Percentiles rank a stretch among this genome's conserved stretches.
These are phyloP conservation scores for Termitomyces sp. DNA, from an alignment of 768 basidiomycete genomes.

Conservation along the genomic window DNA sequence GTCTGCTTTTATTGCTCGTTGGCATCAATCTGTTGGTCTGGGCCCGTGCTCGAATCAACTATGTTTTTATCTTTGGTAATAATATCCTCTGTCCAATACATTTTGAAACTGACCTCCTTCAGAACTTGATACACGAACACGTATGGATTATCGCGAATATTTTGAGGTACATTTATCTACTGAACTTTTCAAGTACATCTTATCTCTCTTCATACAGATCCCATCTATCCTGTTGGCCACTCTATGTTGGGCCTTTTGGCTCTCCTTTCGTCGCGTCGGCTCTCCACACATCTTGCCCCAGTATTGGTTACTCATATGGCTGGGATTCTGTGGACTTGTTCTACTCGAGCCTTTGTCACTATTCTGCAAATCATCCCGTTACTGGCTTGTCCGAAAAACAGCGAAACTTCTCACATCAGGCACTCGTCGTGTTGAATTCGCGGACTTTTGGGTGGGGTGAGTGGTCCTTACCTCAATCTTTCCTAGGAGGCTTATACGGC, in stretches of 20 bases:
- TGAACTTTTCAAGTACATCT: neutral
- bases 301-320: constrained; percentile 80
- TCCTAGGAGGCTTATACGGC: neutral
- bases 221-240: constrained; percentile 75
- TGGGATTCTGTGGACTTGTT: constrained; percentile 51
- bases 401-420: constrained; percentile 67
- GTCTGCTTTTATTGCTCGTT: constrained; percentile 70
- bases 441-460: constrained; percentile 89
- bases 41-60: constrained; percentile 77
- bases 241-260: constrained; percentile 77
- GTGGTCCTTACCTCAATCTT: constrained; percentile 11
- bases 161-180: constrained; percentile 32
- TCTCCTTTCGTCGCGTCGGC: constrained; percentile 71
- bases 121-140: constrained; percentile 70
- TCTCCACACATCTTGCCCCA: constrained; percentile 51
- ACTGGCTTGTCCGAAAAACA: constrained; percentile 72
- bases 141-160: constrained; percentile 76
- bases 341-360: constrained; percentile 77
- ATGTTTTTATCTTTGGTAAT: constrained; percentile 86
- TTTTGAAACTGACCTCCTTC: neutral
- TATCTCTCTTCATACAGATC: constrained; percentile 38
- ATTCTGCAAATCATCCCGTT: constrained; percentile 57
- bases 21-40: constrained; percentile 83
- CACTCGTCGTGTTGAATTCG: constrained; percentile 71
- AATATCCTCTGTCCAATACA: constrained; percentile 8